Percentiles rank a stretch among this genome's conserved stretches.
Evolutionary conservation across 768 basidiomycete genomes (phyloP).

Genomic region (Boletus patriciae): DNA sequence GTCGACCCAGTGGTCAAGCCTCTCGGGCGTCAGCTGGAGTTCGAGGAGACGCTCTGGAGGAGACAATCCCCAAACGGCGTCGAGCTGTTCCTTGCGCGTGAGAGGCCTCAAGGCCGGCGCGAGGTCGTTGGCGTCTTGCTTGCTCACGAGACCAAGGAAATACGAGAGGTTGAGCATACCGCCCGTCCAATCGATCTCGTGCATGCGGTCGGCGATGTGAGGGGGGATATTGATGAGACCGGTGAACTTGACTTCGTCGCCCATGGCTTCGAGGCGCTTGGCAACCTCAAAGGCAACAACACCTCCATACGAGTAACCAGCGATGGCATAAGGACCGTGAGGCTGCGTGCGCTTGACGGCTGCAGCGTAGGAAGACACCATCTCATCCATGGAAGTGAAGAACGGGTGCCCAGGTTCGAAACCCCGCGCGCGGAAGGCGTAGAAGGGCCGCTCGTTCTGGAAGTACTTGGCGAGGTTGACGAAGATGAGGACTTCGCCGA

Average conservation of each 20-base stretch:
- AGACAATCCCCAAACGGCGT: constrained; percentile 26
- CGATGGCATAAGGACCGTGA: constrained; percentile 41
- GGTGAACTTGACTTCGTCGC: constrained; percentile 41
- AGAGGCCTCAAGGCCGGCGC: constrained; percentile 19
- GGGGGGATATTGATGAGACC: constrained; percentile 37
- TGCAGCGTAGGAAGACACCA: constrained; percentile 39
- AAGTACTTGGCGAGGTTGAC: constrained; percentile 43
- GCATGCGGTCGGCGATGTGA: too few species aligned
- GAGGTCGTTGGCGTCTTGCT: constrained; percentile 25
- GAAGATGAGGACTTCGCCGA: constrained; percentile 33
- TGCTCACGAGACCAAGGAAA: constrained; percentile 38
- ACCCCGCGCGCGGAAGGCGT: constrained; percentile 46
- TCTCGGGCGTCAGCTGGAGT: constrained; percentile 26
- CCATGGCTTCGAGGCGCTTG: constrained; percentile 36
- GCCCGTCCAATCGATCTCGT: too few species aligned
- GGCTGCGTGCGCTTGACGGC: constrained; percentile 37
- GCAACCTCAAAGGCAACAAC: constrained; percentile 45
- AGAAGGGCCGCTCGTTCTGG: constrained; percentile 42
- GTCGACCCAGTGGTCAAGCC: too few species aligned
- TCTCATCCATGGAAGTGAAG: constrained; percentile 40
- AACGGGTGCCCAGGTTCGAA: constrained; percentile 41
- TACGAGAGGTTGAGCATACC: constrained; percentile 36
- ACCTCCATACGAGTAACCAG: constrained; percentile 47
- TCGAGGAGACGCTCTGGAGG: constrained; percentile 30
- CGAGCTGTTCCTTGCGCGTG: not conserved